Evolutionary conservation across 2,329 filamentous ascomycete species (phyloP), one percentile per base, ranked within the genome.

Genomic region (Pseudocercospora crystallina): DNA sequence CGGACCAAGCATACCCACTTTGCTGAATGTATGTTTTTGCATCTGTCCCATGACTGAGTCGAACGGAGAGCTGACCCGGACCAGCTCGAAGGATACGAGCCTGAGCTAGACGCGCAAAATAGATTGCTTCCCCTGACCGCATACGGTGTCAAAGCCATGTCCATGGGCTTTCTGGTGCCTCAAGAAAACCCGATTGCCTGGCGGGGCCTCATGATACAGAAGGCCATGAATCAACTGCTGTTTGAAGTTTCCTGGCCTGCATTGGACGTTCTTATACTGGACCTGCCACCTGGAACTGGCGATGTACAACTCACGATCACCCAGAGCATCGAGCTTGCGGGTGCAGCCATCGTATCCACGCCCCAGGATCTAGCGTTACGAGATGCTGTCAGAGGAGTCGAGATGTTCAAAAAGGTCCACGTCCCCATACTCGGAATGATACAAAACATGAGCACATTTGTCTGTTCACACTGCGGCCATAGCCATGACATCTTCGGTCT

Each of bases 141-240:
- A 67, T 97, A 97, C 74, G 94, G 94, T 35, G 81, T 99, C 49
- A 95, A 95, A 72, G 95, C 90, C 47, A 99, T 99, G 94, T 96
- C 91, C 0, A 97, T 99, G 89, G 94, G 94, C 43, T 97, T 96
- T 59, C 80, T 99, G 1, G 84, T 96, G 1, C 82, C 82, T 14
- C 85, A 90, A 58, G 80, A 84, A 9, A 87, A 89, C 5, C 89
- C 91, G 0, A 87, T 99, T 12, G 91, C 94, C 30, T 99, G 94
- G 94, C 84, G 94, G 44, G 94, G 94, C 0, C 80, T 96, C 2
- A 96, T 99, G 91, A 89, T 97, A 11, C 95, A 95, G 80, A 99
- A 97, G 67, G 94, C 94, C 0, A 80, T 99, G 58, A 91, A 96
- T 61, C 94, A 99, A 67, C 83, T 99, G 5, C 80, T 99, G 7